Evolutionary conservation across 2,329 filamentous ascomycete genomes (phyloP), one percentile per base, ranked within the genome.

Genomic region (Hyphodiscus sp.): DNA sequence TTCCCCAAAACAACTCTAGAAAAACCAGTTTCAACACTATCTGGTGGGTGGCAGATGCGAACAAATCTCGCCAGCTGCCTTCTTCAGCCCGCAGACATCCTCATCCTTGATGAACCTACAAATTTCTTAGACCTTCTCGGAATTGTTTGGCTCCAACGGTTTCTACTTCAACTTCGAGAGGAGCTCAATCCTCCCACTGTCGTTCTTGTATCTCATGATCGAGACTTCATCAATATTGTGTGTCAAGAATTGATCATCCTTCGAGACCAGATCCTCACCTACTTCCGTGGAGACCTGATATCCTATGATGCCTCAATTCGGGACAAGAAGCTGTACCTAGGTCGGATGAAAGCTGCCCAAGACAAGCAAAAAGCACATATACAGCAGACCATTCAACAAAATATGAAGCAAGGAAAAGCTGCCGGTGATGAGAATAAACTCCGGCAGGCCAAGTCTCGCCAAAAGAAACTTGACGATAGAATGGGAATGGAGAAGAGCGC

Each of bases 41-140:
- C 89, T 0, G 89, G 90, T 7, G 90, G 86, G 1, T 89, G 86
- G 86, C 79, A 76, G 56, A 89, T 88, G 82, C 79, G 86, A 10
- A 81, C 81, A 26, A 75, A 82, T 54, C 74, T 89, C 0, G 85
- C 85, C 2, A 74, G 75, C 2, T 81, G 82, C 0, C 74, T 95
- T 3, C 79, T 89, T 1, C 85, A 91, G 57, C 80, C 85, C 8
- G 81, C 84, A 0, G 89, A 95, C 60, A 81, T 95, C 2, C 18
- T 95, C 54, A 84, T 95, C 49, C 80, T 95, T 1, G 89, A 95
- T 67, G 89, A 95, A 66, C 90, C 90, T 0, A 95, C 89, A 33
- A 95, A 95, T 65, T 95, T 89, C 65, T 77, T 95, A 1, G 89
- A 95, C 64, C 74, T 95, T 0, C 77, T 91, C 0, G 88, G 87